phyloP scores from a whole-genome alignment of 1,284 basidiomycete species.

The Puccinia hordei region DNA sequence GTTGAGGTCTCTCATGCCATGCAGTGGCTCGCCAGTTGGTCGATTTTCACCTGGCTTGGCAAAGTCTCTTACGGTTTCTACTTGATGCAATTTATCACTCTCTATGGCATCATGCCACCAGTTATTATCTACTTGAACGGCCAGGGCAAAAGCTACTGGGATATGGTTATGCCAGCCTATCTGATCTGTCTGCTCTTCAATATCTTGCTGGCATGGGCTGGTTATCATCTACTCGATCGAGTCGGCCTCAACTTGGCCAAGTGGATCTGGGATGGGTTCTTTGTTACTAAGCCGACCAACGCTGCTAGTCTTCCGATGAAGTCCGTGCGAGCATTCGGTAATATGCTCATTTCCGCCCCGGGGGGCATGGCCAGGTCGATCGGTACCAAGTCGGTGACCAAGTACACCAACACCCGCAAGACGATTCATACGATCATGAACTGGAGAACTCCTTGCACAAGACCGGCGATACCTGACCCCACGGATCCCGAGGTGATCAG shows the following conservation, averaged over 20 bases:
- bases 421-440: slow-evolving; percentile 55
- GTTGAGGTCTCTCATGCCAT: slow-evolving; percentile 60
- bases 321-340: slow-evolving; percentile 53
- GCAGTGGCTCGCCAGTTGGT: slow-evolving; percentile 61
- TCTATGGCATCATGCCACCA: slow-evolving; percentile 61
- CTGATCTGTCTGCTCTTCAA: slow-evolving; percentile 60
- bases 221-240: slow-evolving; percentile 60
- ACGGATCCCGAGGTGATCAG: slow-evolving; percentile 58
- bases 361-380: slow-evolving; percentile 52
- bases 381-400: slow-evolving; percentile 43
- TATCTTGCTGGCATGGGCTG: slow-evolving; percentile 59
- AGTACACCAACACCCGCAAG: slow-evolving; percentile 50
- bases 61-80: slow-evolving; percentile 62
- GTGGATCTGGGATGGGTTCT: slow-evolving; percentile 61
- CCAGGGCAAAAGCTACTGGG: slow-evolving; percentile 59
- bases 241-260: slow-evolving; percentile 59
- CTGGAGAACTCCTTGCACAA: slow-evolving; percentile 57
- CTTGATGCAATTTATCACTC: slow-evolving; percentile 61
- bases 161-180: slow-evolving; percentile 60
- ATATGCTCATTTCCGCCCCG: slow-evolving; percentile 55
- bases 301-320: slow-evolving; percentile 56
- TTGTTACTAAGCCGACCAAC: slow-evolving; percentile 59
- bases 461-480: slow-evolving; percentile 56
- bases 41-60: slow-evolving; percentile 60
- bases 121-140: slow-evolving; percentile 59